These are phyloP conservation scores for Aurantiochytrium sp. DNA, from an alignment of 108 stramenopile species.

Conservation along the genomic window DNA sequence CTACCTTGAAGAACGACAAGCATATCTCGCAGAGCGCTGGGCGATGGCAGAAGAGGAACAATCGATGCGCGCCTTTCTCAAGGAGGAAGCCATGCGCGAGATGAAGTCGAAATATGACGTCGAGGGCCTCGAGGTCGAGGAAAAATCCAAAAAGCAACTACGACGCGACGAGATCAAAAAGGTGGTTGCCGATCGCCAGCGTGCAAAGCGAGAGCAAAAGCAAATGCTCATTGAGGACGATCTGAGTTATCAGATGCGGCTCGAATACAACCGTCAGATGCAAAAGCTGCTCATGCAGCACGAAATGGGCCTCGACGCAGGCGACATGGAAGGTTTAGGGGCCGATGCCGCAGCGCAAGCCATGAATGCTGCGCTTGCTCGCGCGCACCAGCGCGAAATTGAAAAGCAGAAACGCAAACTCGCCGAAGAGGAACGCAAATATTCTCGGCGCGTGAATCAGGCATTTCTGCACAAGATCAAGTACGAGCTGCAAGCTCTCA, in stretches of 20 bases:
- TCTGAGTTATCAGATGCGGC: neutral
- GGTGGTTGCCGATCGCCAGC: neutral
- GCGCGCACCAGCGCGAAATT: neutral
- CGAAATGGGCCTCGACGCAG: neutral
- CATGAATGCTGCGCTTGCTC: neutral
- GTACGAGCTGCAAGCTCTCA: neutral
- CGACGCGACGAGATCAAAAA: slow-evolving; percentile 12
- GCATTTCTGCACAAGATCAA: neutral
- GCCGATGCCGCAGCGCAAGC: neutral
- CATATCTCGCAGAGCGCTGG: neutral
- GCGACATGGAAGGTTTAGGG: neutral
- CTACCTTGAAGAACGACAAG: neutral
- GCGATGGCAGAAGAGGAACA: slow-evolving; percentile 13
- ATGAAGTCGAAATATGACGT: slow-evolving; percentile 14
- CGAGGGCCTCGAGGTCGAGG: neutral
- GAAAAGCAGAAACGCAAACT: neutral
- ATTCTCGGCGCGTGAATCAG: neutral
- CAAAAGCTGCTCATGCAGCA: slow-evolving; percentile 1
- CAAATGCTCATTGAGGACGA: neutral
- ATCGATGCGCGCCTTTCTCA: neutral
- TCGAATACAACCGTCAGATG: neutral
- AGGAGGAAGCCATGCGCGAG: neutral
- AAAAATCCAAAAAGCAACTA: neutral
- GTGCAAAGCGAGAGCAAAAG: neutral
- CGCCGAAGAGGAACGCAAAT: neutral